Conservation (phyloP, 345 rosid species). For the Populus euphratica region DNA sequence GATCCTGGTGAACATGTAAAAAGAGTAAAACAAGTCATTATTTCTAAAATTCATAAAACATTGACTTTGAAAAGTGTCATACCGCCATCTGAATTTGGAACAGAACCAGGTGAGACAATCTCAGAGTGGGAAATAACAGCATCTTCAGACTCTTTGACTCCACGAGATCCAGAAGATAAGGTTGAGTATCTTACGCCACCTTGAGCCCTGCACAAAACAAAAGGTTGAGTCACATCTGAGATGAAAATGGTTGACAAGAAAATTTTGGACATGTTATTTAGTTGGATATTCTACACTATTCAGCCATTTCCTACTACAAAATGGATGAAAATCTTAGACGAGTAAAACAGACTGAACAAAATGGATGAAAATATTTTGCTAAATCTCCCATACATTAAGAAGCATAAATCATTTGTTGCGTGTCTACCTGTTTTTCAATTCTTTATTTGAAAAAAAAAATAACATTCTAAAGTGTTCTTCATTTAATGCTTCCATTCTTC, state of each 20-base stretch:
- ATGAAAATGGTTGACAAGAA: neutral
- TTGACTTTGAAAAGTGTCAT: constrained; percentile 12
- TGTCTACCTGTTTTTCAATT: neutral
- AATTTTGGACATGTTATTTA: neutral
- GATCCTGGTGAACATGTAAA: constrained; percentile 40
- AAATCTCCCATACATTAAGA: neutral
- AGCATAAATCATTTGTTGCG: neutral
- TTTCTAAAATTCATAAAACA: neutral
- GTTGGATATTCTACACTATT: constrained; percentile 1
- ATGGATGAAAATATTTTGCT: neutral
- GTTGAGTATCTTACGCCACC: constrained; percentile 25
- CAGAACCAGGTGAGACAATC: constrained; percentile 29
- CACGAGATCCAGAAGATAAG: constrained; percentile 29
- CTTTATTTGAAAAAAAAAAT: neutral
- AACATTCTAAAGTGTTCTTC: neutral
- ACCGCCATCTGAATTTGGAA: constrained; percentile 42
- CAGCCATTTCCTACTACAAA: neutral
- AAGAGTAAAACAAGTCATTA: constrained; percentile 13
- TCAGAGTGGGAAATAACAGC: constrained; percentile 37
- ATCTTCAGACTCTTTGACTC: constrained; percentile 34
- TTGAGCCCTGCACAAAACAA: constrained; percentile 35
- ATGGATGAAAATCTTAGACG: neutral
- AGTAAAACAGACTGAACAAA: neutral
- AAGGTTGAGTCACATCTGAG: neutral
- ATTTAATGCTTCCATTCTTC: neutral